phyloP scores from a whole-genome alignment of 805 yeast genomes.

The Metschnikowia picachoensis region DNA sequence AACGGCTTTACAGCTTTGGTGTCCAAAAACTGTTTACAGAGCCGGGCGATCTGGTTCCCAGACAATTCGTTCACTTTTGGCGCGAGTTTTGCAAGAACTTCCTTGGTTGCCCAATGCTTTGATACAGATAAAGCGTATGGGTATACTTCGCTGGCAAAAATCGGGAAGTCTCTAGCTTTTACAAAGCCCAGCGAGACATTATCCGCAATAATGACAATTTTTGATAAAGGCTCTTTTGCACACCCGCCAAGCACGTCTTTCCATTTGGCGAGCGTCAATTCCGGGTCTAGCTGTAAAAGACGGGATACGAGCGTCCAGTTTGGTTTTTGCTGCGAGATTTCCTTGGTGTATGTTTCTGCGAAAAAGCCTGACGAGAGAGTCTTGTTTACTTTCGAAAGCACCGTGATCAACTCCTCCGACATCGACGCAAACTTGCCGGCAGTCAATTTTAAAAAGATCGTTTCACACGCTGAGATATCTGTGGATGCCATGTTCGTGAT shows the following conservation, averaged over 20 bases:
- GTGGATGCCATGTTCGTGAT: constrained; percentile 28
- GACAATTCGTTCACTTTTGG: constrained; percentile 44
- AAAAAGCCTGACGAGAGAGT: constrained; percentile 53
- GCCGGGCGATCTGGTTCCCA: constrained; percentile 36
- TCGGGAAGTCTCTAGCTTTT: constrained; percentile 54
- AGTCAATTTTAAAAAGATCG: constrained; percentile 42
- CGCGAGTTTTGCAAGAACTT: constrained; percentile 37
- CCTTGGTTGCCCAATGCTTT: constrained; percentile 22
- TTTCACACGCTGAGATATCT: constrained; percentile 44
- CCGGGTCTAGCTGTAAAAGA: constrained; percentile 52
- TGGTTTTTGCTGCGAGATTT: constrained; percentile 18
- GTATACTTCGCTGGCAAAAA: constrained; percentile 48
- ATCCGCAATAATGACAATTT: constrained; percentile 17
- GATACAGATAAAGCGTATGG: constrained; percentile 21
- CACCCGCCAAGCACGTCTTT: constrained; percentile 25
- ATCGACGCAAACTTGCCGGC: constrained; percentile 30
- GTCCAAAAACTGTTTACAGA: constrained; percentile 6
- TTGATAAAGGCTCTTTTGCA: background rate
- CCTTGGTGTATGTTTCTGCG: constrained; percentile 33
- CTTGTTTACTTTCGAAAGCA: constrained; percentile 49
- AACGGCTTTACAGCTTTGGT: constrained; percentile 4
- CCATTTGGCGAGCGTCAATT: constrained; percentile 49
- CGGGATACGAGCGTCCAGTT: constrained; percentile 47
- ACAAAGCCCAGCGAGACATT: constrained; percentile 45
- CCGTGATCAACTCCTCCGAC: constrained; percentile 41